These are phyloP conservation scores for Didymella pomorum DNA, from an alignment of 2,329 filamentous ascomycete genomes.

Conservation along the genomic window DNA sequence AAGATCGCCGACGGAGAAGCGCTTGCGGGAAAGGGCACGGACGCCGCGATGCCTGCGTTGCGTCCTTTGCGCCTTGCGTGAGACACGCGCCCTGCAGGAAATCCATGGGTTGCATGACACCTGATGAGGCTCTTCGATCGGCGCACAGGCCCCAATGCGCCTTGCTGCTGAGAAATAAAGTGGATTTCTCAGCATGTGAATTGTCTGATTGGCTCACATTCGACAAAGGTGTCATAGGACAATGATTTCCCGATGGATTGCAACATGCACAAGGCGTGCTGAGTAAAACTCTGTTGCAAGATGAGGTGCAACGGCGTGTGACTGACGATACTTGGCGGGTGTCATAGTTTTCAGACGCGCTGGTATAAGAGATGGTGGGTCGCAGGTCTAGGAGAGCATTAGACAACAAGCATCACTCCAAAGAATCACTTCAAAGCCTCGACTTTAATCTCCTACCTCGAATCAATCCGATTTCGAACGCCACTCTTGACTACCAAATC, in stretches of 20 bases:
- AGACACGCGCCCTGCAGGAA: conserved; percentile 10
- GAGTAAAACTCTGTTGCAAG: conserved; percentile 21
- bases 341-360: conserved; percentile 7
- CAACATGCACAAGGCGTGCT: conserved; percentile 20
- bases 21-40: conserved; percentile 22
- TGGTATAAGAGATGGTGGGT: conserved; percentile 22
- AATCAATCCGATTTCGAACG: conserved; percentile 9
- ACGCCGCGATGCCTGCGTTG: not conserved
- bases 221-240: conserved; percentile 17
- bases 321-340: conserved; percentile 24
- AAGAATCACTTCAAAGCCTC: conserved; percentile 21
- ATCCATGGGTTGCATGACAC: conserved; percentile 13
- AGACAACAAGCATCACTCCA: conserved; percentile 20
- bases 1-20: conserved; percentile 24
- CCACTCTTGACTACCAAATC: conserved; percentile 3
- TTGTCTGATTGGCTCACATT: conserved; percentile 8
- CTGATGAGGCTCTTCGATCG: conserved; percentile 17
- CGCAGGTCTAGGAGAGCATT: conserved; percentile 10
- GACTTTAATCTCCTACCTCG: conserved; percentile 8
- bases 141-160: conserved; percentile 15
- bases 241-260: conserved; percentile 15
- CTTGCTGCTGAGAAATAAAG: conserved; percentile 20
- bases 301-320: conserved; percentile 20
- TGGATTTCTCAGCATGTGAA: conserved; percentile 11
- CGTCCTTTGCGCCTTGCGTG: conserved; percentile 7